Conservation (phyloP, 352 stramenopile species). For the Pythium dissotocum region DNA sequence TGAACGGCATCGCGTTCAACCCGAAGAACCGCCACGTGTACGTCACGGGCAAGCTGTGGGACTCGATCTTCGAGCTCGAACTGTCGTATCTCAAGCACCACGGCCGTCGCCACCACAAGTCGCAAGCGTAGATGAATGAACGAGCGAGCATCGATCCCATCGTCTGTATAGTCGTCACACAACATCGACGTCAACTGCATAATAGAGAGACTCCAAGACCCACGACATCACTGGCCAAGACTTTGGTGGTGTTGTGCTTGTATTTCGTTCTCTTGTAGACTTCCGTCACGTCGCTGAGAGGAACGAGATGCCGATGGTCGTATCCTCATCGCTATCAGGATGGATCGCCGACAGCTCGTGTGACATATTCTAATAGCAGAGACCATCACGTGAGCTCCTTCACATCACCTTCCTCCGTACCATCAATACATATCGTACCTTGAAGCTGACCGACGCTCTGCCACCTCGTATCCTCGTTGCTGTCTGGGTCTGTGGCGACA, state of each 20-base stretch:
- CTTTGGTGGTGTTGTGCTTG: background rate
- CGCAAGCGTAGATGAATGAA: background rate
- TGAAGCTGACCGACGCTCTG: slow-evolving; percentile 8
- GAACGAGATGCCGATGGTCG: slow-evolving; percentile 26
- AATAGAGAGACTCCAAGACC: background rate
- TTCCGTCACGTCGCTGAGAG: slow-evolving; percentile 16
- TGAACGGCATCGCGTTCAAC: slow-evolving; percentile 90
- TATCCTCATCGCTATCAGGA: slow-evolving; percentile 22
- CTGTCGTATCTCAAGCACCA: slow-evolving; percentile 49
- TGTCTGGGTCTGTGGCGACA: background rate
- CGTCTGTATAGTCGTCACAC: too few species aligned
- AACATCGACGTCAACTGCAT: background rate
- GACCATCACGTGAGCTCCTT: background rate
- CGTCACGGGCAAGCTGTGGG: slow-evolving; percentile 83
- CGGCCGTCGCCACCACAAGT: background rate
- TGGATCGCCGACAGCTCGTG: slow-evolving; percentile 29
- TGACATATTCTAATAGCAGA: slow-evolving; percentile 23
- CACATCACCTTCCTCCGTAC: too few species aligned
- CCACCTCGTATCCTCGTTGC: slow-evolving; percentile 1
- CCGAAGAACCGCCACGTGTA: slow-evolving; percentile 59
- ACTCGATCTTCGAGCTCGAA: slow-evolving; percentile 83
- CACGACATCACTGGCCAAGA: too few species aligned
- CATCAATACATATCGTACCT: slow-evolving; percentile 2
- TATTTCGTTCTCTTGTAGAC: background rate
- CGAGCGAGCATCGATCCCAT: background rate